A percentile compares a stretch with the other conserved stretches of the same genome.
phyloP scores from a whole-genome alignment of 305 asterid species.

The Fraxinus latifolia region DNA sequence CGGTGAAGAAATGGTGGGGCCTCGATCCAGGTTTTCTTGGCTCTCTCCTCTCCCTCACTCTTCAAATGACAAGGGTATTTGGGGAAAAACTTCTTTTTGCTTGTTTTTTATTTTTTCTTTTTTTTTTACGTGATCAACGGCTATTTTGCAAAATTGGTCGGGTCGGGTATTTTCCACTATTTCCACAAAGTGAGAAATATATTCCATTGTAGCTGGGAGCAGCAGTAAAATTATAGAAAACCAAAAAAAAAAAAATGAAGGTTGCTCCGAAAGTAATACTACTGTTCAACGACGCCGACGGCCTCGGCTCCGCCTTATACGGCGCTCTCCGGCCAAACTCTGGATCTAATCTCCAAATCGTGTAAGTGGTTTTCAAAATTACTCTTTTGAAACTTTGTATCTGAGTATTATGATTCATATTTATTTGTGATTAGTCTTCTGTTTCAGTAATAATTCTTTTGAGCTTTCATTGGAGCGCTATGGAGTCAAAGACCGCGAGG shows the following conservation, averaged over 20 bases:
- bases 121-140: too few species aligned
- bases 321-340: constrained; percentile 50
- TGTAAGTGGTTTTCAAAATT: constrained; percentile 32
- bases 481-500: constrained; percentile 59
- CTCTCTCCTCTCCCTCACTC: too few species aligned
- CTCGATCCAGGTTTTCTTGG: too few species aligned
- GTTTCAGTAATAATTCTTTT: constrained; percentile 57
- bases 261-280: constrained; percentile 57
- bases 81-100: too few species aligned
- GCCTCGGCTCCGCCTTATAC: constrained; percentile 49
- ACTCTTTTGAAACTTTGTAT: background rate
- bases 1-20: too few species aligned
- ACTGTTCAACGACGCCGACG: constrained; percentile 55
- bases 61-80: too few species aligned
- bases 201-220: background rate
- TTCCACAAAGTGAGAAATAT: background rate
- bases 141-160: too few species aligned
- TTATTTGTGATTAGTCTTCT: background rate
- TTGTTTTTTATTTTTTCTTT: too few species aligned
- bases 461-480: constrained; percentile 57
- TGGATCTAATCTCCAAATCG: constrained; percentile 32
- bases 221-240: background rate
- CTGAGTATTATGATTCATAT: background rate
- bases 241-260: constrained; percentile 38
- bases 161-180: too few species aligned